Base-by-base conservation (phyloP, 140 eudicot species). In the Erigeron philadelphicus region DNA sequence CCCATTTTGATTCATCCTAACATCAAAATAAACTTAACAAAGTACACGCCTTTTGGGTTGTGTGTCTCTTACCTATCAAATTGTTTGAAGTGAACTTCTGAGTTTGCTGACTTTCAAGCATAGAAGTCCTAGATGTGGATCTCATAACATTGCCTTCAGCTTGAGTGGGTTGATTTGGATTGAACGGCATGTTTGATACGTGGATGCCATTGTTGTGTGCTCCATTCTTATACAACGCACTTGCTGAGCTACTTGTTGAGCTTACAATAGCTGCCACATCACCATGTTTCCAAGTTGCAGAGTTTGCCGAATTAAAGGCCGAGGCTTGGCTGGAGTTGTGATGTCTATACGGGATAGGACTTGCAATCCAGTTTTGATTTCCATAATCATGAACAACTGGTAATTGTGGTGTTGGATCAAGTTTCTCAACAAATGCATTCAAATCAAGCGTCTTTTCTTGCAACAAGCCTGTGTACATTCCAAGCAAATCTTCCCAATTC, bases 401-500 rank as follows among this genome's bases (percentile, higher is more conserved):
- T 8, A 52, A 66, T 42, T 62, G 64, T 47, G 9, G 68, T 74
- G 19, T 55, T 15, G 53, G 60, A 21, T 19, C 71, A 16, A 40
- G 23, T 25, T 59, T 63, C 63, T 68, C 72, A 54, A 40, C 49
- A 31, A 63, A 61, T 58, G 8, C 73, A 52, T 4, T 49, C n/a
- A 17, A 47, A 42, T 66, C 76, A n/a, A 41, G 19, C 1, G 49
- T 67, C 17, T 77, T 41, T 35, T 72, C 80, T 47, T 84, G 76
- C 71, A 82, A 75, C 47, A 85, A 55, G n/a, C 76, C 81, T 0
- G 75, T 80, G 70, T 85, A 82, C 62, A 80, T 64, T 45, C 87
- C 88, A 0, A 83, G 9, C 81, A 83, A 69, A n/a, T 86, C 88
- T 16, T 75, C 74, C 88, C 88, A 83, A 15, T 73, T 72, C 62